A percentile compares a stretch with the other conserved stretches of the same genome.
These are phyloP conservation scores for Candida ortonii DNA, from an alignment of 805 yeast species.

Conservation along the genomic window DNA sequence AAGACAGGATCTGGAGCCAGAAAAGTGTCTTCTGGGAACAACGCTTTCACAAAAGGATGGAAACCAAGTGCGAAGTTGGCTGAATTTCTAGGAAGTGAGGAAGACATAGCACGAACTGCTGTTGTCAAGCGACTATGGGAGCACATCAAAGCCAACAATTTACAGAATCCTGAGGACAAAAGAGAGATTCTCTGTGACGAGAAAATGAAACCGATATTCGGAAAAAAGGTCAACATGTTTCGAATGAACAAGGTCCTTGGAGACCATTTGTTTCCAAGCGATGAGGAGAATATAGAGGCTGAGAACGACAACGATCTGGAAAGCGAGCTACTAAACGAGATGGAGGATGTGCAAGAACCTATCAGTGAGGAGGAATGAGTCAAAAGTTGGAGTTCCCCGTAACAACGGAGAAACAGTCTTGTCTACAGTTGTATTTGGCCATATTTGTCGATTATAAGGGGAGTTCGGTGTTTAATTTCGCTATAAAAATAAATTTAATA, in stretches of 20 bases:
- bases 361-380: slow-evolving; percentile 13
- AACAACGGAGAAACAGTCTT: too few relatives aligned
- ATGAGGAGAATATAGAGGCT: slow-evolving; percentile 5
- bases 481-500: too few relatives aligned
- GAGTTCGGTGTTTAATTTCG: too few relatives aligned
- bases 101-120: slow-evolving; percentile 58
- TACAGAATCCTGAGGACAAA: slow-evolving; percentile 67
- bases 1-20: too few relatives aligned
- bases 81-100: slow-evolving; percentile 42
- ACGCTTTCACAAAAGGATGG: slow-evolving; percentile 42
- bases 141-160: slow-evolving; percentile 56
- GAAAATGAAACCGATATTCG: slow-evolving; percentile 54
- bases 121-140: slow-evolving; percentile 70
- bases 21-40: slow-evolving; percentile 32
- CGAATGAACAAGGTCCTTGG: slow-evolving; percentile 54
- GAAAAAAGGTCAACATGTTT: slow-evolving; percentile 57
- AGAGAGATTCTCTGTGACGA: slow-evolving; percentile 66
- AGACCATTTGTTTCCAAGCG: slow-evolving; percentile 43
- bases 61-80: slow-evolving; percentile 50
- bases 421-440: too few relatives aligned
- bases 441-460: too few relatives aligned
- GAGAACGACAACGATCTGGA: slow-evolving; percentile 4
- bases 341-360: slow-evolving; percentile 2
- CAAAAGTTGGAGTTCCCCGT: too few relatives aligned
- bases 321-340: slow-evolving; percentile 5